These are phyloP conservation scores for Tremellales sp. DNA, from an alignment of 1,284 basidiomycete genomes.

Conservation along the genomic window DNA sequence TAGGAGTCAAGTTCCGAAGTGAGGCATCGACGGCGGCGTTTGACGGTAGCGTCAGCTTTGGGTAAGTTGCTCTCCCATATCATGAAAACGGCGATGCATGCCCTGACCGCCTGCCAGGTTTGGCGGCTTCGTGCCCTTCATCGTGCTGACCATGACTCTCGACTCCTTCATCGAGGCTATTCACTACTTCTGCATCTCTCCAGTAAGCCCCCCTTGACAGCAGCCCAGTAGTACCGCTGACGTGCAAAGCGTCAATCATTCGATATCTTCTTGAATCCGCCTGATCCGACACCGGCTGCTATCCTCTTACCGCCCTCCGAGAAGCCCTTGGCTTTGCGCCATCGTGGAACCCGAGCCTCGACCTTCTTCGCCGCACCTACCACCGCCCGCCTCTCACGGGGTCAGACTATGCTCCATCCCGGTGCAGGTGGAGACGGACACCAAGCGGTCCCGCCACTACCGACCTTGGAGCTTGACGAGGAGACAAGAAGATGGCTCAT, in stretches of 20 bases:
- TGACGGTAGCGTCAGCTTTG: constrained; percentile 9
- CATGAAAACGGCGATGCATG: not conserved
- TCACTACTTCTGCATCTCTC: constrained; percentile 8
- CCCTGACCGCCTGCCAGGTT: constrained; percentile 1
- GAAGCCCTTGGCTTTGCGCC: constrained; percentile 14
- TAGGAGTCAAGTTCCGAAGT: constrained; percentile 14
- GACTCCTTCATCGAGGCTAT: constrained; percentile 17
- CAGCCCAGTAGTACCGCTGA: not conserved
- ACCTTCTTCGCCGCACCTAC: constrained; percentile 20
- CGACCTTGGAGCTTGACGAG: constrained; percentile 17
- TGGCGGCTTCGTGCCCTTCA: constrained; percentile 14
- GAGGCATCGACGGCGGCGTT: constrained; percentile 11
- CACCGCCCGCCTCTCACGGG: not conserved
- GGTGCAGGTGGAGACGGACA: not conserved
- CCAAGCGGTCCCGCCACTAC: not conserved
- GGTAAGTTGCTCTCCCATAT: constrained; percentile 12
- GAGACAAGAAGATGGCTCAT: constrained; percentile 33
- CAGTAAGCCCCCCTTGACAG: constrained; percentile 5
- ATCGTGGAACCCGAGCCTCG: constrained; percentile 6
- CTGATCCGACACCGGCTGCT: constrained; percentile 21
- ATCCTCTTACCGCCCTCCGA: constrained; percentile 21
- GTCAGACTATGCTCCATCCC: not conserved
- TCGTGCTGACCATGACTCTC: constrained; percentile 9
- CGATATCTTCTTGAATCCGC: constrained; percentile 18
- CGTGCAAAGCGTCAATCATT: not conserved